phyloP scores from a whole-genome alignment of 202 grass and related monocot genomes.

The Panicum hallii region DNA sequence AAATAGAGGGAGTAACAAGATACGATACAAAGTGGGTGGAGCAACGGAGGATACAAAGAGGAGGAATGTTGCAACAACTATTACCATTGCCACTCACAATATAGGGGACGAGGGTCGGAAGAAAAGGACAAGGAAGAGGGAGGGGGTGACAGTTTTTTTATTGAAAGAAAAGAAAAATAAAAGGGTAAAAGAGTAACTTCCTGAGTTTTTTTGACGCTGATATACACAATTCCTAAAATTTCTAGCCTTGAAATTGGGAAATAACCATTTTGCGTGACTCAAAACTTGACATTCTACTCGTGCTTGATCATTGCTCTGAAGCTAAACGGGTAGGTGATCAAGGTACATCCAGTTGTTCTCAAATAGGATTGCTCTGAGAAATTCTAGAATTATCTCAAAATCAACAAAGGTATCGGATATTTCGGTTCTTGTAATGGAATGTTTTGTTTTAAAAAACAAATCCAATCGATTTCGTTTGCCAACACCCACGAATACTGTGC shows the following conservation, averaged over 20 bases:
- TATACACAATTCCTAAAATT: not conserved
- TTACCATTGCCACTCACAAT: not conserved
- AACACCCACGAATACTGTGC: not conserved
- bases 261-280: not conserved
- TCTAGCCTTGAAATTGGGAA: not conserved
- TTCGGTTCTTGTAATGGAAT: not conserved
- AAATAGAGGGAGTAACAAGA: no score
- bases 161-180: not conserved
- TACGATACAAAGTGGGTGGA: no score
- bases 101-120: not conserved
- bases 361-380: not conserved
- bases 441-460: not conserved
- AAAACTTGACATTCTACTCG: not conserved
- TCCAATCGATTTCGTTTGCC: not conserved
- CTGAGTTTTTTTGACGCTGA: not conserved
- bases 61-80: not conserved
- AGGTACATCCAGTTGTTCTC: not conserved
- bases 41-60: not conserved
- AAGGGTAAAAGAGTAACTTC: not conserved
- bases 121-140: not conserved
- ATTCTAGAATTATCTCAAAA: not conserved
- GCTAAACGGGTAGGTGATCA: not conserved
- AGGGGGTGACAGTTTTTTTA: not conserved
- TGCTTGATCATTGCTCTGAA: not conserved
- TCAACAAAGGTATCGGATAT: not conserved